Conservation (phyloP, 169 alveolate species). For the Eimeria necatrix region DNA sequence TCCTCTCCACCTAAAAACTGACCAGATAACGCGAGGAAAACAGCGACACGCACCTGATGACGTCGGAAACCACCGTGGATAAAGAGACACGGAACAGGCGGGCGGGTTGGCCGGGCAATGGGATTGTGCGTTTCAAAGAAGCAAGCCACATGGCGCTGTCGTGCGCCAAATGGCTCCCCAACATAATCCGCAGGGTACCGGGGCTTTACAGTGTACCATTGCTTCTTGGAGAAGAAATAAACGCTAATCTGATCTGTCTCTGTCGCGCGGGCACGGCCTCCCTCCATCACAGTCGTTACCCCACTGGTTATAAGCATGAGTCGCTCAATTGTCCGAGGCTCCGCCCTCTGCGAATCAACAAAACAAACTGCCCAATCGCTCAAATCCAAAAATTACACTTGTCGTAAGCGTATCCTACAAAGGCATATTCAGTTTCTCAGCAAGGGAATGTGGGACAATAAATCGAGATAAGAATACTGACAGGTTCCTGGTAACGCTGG, state of each 20-base stretch:
- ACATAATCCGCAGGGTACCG: constrained; percentile 80
- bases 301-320: constrained; percentile 80
- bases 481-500: constrained; percentile 90
- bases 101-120: constrained; percentile 51
- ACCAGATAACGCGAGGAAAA: background rate
- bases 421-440: background rate
- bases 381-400: background rate
- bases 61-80: constrained; percentile 81
- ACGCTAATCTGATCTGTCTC: constrained; percentile 79
- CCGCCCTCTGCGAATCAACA: constrained; percentile 71
- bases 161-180: constrained; percentile 75
- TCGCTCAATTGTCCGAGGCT: constrained; percentile 82
- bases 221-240: constrained; percentile 72
- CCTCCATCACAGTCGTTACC: constrained; percentile 73
- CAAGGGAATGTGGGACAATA: background rate
- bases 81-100: constrained; percentile 80
- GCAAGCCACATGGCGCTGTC: constrained; percentile 81
- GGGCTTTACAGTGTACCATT: constrained; percentile 79
- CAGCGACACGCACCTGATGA: constrained; percentile 49
- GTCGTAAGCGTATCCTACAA: background rate
- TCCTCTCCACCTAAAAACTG: too few relatives aligned
- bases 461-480: constrained; percentile 13
- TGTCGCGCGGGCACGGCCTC: constrained; percentile 52
- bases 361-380: background rate
- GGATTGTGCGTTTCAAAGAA: constrained; percentile 77